phyloP scores from a whole-genome alignment of 1,284 basidiomycete genomes.

The Ceratobasidium sp. region DNA sequence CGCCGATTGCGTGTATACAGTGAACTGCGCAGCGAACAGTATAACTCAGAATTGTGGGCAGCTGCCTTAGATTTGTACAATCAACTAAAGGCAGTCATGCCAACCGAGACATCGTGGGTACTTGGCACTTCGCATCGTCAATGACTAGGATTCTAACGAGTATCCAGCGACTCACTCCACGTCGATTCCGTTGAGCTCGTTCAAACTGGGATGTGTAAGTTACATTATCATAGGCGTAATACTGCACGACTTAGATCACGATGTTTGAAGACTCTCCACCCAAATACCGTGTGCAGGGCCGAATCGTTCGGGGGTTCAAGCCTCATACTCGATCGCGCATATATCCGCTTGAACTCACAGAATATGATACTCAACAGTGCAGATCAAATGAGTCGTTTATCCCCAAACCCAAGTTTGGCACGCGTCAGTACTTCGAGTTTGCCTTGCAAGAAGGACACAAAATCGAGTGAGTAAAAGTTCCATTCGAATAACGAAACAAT shows the following conservation, averaged over 20 bases:
- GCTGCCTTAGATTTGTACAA: background rate
- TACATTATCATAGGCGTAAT: background rate
- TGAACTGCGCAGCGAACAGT: background rate
- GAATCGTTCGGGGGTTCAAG: background rate
- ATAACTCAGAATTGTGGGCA: background rate
- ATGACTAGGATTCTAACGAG: background rate
- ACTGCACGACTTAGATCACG: background rate
- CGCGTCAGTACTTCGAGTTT: conserved; percentile 17
- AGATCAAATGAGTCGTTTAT: conserved; percentile 32
- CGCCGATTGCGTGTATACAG: background rate
- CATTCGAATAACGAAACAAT: no score
- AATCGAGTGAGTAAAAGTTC: conserved; percentile 6
- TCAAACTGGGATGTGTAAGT: background rate
- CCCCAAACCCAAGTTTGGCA: conserved; percentile 9
- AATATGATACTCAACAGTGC: conserved; percentile 39
- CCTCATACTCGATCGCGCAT: conserved; percentile 6
- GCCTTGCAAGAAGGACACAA: background rate
- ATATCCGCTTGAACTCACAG: conserved; percentile 42
- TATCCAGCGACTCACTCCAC: background rate
- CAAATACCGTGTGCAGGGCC: conserved; percentile 1
- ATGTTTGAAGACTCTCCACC: background rate
- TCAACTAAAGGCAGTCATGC: background rate
- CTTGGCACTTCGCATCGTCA: background rate
- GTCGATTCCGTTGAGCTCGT: background rate
- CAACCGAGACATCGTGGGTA: conserved; percentile 1